Conservation (phyloP, 352 stramenopile species). For the Pythium utonaiense region DNA sequence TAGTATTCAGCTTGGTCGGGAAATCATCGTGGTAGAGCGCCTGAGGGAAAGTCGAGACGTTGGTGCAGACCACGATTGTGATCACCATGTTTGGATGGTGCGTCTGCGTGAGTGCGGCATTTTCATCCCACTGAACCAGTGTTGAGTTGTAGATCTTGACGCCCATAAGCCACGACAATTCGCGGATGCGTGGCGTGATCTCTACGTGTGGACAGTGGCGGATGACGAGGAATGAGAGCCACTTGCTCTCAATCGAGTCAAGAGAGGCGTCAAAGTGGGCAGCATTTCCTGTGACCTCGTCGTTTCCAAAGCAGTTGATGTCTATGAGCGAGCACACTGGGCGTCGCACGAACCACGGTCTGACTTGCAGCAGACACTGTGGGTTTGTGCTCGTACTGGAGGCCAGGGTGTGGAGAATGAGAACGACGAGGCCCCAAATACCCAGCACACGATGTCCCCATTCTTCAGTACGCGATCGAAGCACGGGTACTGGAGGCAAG, state of each 20-base stretch:
- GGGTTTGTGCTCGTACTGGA: neutral
- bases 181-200: conserved; percentile 18
- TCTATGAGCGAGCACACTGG: conserved; percentile 29
- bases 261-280: conserved; percentile 19
- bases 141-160: conserved; percentile 29
- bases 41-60: conserved; percentile 8
- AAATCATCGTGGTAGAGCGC: conserved; percentile 15
- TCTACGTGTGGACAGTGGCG: conserved; percentile 16
- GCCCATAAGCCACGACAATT: conserved; percentile 13
- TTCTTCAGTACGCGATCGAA: neutral
- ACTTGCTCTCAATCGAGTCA: conserved; percentile 12
- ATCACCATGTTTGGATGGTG: conserved; percentile 12
- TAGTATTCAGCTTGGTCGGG: conserved; percentile 5
- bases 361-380: conserved; percentile 23
- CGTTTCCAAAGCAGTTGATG: conserved; percentile 21
- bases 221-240: conserved; percentile 22
- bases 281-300: conserved; percentile 2
- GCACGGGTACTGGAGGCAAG: neutral
- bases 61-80: conserved; percentile 10
- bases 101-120: conserved; percentile 18
- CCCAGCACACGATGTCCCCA: conserved; percentile 11
- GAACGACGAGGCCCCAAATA: conserved; percentile 21
- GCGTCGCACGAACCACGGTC: conserved; percentile 22
- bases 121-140: conserved; percentile 11
- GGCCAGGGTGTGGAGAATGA: conserved; percentile 18